Evolutionary conservation across 1,139 yeast genomes (phyloP).

Genomic region (Yamadazyma friedrichii): DNA sequence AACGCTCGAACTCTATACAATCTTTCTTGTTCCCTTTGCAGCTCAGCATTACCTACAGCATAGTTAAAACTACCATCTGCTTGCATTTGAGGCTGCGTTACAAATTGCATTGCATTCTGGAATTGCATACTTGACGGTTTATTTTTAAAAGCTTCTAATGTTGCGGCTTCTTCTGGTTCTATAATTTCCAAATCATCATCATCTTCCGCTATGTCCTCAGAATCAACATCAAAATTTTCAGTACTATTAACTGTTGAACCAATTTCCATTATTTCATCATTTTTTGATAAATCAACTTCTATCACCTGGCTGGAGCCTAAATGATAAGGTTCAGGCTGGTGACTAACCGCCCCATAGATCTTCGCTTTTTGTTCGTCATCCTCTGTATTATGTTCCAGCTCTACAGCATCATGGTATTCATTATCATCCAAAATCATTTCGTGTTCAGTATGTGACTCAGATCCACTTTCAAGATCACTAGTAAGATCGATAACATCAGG

Average conservation of each 20-base stretch:
- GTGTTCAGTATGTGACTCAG: no score
- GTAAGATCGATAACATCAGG: no score
- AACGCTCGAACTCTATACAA: no score
- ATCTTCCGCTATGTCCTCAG: background rate
- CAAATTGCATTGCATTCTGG: background rate
- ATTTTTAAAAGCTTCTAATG: conserved; percentile 3
- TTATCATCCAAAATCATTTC: no score
- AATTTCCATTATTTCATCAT: background rate
- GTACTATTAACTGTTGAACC: background rate
- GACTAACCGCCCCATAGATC: no score
- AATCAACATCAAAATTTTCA: background rate
- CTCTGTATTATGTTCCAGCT: background rate
- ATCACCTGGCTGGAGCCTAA: background rate
- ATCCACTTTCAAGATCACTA: no score
- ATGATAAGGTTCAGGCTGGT: no score
- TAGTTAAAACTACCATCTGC: no score
- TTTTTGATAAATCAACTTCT: background rate
- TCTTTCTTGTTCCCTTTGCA: no score
- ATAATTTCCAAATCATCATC: conserved; percentile 9
- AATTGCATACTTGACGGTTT: background rate
- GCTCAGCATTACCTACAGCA: background rate
- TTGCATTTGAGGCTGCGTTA: no score
- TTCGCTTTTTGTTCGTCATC: background rate
- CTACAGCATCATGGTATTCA: background rate
- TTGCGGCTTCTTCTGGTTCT: conserved; percentile 6